A percentile compares a stretch with the other conserved stretches of the same genome.
Conservation (phyloP, 2,329 filamentous ascomycete species). For the Neocucurbitaria cava region DNA sequence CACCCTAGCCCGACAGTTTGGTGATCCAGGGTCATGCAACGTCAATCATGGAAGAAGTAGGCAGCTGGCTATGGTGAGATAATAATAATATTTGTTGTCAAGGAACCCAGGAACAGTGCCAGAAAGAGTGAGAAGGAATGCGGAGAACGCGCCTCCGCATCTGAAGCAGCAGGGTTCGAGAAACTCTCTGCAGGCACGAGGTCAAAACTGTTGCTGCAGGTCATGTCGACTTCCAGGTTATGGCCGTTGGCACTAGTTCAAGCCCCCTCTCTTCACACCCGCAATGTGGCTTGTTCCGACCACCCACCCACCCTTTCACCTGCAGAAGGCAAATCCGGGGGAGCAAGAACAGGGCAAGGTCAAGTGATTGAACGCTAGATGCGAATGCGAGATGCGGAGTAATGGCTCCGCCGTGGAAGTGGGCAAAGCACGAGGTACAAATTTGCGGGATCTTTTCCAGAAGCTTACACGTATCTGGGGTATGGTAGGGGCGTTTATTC, state of each 20-base stretch:
- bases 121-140: not conserved
- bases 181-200: not conserved
- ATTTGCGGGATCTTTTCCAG: too few relatives aligned
- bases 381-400: not conserved
- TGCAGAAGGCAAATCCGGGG: not conserved
- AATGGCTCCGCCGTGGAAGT: too few relatives aligned
- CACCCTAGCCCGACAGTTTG: too few relatives aligned
- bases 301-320: not conserved
- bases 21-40: too few relatives aligned
- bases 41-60: too few relatives aligned
- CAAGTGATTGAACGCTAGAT: too few relatives aligned
- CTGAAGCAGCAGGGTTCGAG: conserved; percentile 1
- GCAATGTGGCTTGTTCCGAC: not conserved
- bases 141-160: not conserved
- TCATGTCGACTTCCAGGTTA: not conserved
- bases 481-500: too few relatives aligned
- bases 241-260: not conserved
- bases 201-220: not conserved
- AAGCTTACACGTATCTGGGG: too few relatives aligned
- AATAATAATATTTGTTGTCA: not conserved
- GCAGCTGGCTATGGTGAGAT: not conserved
- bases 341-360: too few relatives aligned
- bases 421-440: too few relatives aligned
- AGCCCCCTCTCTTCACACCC: not conserved
- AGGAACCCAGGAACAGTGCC: not conserved